These are phyloP conservation scores for Crucihimalaya himalaica DNA, from an alignment of 345 rosid genomes.

Conservation along the genomic window DNA sequence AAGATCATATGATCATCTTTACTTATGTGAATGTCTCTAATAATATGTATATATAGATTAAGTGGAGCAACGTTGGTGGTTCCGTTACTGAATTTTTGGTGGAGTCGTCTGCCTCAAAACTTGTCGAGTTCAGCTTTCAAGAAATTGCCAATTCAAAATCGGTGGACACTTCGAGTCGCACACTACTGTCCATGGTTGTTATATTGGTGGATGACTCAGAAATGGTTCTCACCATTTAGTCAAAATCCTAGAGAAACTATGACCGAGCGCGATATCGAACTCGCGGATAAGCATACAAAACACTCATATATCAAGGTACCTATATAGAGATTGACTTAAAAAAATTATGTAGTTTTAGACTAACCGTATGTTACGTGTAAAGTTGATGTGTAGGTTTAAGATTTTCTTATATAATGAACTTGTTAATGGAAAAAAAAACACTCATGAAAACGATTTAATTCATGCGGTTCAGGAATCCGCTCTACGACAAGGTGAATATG, in stretches of 20 bases:
- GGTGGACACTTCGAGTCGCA: conserved; percentile 60
- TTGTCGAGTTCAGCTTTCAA: conserved; percentile 43
- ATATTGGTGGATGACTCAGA: conserved; percentile 91
- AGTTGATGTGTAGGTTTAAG: not conserved
- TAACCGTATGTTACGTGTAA: not conserved
- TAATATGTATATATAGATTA: conserved; percentile 38
- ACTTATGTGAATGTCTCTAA: not conserved
- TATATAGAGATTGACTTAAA: not conserved
- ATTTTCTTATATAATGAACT: not conserved
- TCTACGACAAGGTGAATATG: conserved; percentile 63
- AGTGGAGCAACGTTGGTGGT: conserved; percentile 71
- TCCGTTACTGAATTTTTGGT: conserved; percentile 83
- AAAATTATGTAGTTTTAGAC: not conserved
- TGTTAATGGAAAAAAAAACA: not conserved
- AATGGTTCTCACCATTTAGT: conserved; percentile 64
- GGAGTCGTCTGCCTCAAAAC: conserved; percentile 63
- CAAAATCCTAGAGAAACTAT: conserved; percentile 46
- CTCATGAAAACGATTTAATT: not conserved
- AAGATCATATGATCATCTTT: not conserved
- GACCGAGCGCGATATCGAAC: conserved; percentile 49
- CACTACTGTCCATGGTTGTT: conserved; percentile 71
- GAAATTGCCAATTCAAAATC: conserved; percentile 44
- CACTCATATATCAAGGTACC: conserved; percentile 43
- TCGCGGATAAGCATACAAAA: conserved; percentile 45
- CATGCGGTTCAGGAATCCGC: conserved; percentile 45